Evolutionary conservation across 345 rosid species (phyloP), one percentile per base, ranked within the genome.

Genomic region (Hevea brasiliensis): DNA sequence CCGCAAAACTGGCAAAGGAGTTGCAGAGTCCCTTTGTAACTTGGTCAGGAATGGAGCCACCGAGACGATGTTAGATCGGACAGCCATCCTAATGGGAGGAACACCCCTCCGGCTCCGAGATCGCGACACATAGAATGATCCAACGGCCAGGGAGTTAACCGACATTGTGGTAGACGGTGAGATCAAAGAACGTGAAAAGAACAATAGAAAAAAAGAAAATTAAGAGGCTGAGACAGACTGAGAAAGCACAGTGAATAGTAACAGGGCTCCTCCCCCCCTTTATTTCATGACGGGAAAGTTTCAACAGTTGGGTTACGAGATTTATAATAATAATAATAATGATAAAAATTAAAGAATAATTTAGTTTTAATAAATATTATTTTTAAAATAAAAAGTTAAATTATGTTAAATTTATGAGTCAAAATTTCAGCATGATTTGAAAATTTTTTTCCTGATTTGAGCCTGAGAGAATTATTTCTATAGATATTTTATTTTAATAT

Each of bases 1-100:
- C 72, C 95, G 90, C 60, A 93, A 81, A 61, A 82, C 81, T 4
- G 88, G 88, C 56, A 80, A 61, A 65, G 97, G 89, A 70, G 96
- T 85, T 55, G 84, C 88, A n/a, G 94, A 89, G n/a, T 91, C 94
- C 3, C 69, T 71, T 61, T 83, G 89, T 65, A 93, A 71, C 84
- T 85, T 82, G 10, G 83, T 87, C 74, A 93, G 72, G 60, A 93
- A 84, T 29, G 97, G 77, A 55, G 81, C 84, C 13, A 79, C 80
- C 0, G 92, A 83, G 32, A 85, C 63, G 1, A 72, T 56, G 51
- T 72, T 73, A 62, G 90, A 83, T 83, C 88, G 87, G 78, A 87
- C 82, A 65, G 86, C 74, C 86, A 82, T 82, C 71, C 77, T 70
- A 10, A 69, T 45, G 58, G 80, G 72, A 27, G 74, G 67, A 47